These are phyloP conservation scores for Corallochytrium limacisporum DNA, from an alignment of 78 protist species.

Conservation along the genomic window DNA sequence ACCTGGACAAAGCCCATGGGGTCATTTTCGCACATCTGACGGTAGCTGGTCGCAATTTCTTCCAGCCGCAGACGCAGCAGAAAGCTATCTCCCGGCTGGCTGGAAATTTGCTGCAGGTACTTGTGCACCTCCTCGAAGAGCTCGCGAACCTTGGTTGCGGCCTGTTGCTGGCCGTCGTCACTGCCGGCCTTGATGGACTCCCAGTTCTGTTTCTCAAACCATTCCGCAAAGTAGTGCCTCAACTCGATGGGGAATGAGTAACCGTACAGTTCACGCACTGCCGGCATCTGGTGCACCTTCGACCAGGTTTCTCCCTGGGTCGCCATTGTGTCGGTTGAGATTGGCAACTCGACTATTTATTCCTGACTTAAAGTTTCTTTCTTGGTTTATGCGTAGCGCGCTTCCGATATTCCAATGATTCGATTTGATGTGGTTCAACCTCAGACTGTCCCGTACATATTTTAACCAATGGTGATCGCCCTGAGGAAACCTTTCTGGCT, in stretches of 20 bases:
- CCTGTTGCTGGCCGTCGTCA: no score
- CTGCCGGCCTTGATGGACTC: background rate
- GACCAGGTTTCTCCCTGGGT: no score
- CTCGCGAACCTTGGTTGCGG: no score
- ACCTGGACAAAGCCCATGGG: background rate
- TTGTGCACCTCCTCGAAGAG: background rate
- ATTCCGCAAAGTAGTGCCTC: background rate
- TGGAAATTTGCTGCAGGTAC: background rate
- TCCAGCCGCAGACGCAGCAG: background rate
- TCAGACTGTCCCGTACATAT: no score
- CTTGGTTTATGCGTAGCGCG: no score
- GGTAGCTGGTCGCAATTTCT: background rate
- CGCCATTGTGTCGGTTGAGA: no score
- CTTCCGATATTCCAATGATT: no score
- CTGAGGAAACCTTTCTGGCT: no score
- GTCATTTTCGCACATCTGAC: background rate
- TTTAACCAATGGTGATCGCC: no score
- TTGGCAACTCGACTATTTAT: no score
- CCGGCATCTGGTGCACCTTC: background rate
- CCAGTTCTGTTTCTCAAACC: background rate
- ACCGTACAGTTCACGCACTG: background rate
- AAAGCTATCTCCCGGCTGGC: background rate
- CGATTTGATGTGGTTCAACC: no score
- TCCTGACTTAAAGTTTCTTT: no score
- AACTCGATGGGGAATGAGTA: background rate